Evolutionary conservation across 192 early-diverging fungal species (phyloP).

Genomic region (Backusella luteola): DNA sequence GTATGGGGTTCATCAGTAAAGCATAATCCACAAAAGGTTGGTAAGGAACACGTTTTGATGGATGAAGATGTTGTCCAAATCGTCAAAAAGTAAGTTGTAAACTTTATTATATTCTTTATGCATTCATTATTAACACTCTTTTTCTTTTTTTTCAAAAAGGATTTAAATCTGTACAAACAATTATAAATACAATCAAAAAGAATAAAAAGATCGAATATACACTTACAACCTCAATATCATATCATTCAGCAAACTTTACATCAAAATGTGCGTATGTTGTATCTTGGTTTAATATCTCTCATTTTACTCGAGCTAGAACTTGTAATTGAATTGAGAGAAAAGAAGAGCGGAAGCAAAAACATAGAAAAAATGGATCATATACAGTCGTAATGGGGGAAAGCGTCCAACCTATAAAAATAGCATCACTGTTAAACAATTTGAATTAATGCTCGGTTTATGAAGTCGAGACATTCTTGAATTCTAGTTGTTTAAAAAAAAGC

Average conservation of each 20-base stretch:
- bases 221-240: not conserved
- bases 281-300: not conserved
- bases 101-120: not conserved
- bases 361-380: too few species aligned
- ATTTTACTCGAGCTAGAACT: too few species aligned
- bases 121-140: not conserved
- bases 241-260: not conserved
- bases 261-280: not conserved
- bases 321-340: too few species aligned
- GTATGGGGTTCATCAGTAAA: constrained; percentile 97
- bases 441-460: too few species aligned
- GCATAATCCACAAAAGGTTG: constrained; percentile 98
- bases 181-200: not conserved
- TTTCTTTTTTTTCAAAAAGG: not conserved
- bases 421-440: too few species aligned
- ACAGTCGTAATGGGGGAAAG: too few species aligned
- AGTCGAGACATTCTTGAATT: too few species aligned
- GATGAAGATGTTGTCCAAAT: constrained; percentile 99
- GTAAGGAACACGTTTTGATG: constrained; percentile 82
- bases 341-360: too few species aligned
- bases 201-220: not conserved
- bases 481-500: too few species aligned
- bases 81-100: constrained; percentile 52
- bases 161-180: not conserved
- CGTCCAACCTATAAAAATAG: too few species aligned